phyloP scores from a whole-genome alignment of 2,329 filamentous ascomycete species.

The Nothopassalora personata region DNA sequence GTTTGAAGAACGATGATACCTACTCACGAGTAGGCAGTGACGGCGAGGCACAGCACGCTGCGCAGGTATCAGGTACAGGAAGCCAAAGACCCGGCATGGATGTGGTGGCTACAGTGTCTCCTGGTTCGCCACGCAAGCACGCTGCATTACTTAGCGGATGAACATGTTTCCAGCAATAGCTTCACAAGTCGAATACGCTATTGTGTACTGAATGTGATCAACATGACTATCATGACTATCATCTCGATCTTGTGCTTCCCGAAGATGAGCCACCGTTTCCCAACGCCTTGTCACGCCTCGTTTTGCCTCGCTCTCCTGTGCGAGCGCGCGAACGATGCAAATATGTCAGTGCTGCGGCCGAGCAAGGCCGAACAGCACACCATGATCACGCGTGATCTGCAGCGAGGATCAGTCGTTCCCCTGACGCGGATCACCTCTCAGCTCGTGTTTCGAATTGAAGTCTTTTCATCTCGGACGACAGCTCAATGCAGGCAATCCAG shows the following conservation, averaged over 20 bases:
- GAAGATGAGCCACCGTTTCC: not conserved
- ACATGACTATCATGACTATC: not conserved
- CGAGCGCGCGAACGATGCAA: not conserved
- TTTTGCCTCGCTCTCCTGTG: not conserved
- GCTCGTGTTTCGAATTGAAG: not conserved
- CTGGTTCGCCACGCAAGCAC: not conserved
- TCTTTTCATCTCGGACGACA: not conserved
- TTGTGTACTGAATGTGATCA: not conserved
- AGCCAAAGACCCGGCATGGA: not conserved
- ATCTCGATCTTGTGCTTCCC: not conserved
- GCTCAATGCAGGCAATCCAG: not conserved
- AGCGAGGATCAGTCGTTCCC: not conserved
- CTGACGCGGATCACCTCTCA: not conserved
- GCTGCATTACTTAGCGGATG: not conserved
- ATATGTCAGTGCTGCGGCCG: not conserved
- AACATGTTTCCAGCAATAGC: not conserved
- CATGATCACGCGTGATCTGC: not conserved
- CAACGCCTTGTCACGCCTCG: not conserved
- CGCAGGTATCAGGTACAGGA: not conserved
- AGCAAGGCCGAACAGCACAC: not conserved
- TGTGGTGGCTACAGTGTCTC: not conserved
- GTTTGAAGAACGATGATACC: slow-evolving; percentile 5
- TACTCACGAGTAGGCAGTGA: not conserved
- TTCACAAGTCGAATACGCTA: not conserved
- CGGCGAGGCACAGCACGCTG: not conserved